phyloP scores from a whole-genome alignment of 345 rosid species.

The Pelargonium nanum region DNA sequence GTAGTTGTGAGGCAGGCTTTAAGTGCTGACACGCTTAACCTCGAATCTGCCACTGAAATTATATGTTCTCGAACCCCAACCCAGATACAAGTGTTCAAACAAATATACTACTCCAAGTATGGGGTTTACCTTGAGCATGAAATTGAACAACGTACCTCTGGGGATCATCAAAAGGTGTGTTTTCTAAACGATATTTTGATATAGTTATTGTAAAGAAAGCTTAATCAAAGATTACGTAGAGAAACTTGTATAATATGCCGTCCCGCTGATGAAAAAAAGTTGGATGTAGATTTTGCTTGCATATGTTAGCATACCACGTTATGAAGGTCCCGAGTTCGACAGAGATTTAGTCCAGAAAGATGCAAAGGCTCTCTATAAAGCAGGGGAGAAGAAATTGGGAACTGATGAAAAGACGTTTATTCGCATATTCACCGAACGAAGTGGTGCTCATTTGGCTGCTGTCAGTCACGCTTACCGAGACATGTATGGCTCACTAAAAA shows the following conservation, averaged over 20 bases:
- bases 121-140: conserved; percentile 42
- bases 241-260: no score
- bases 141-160: conserved; percentile 24
- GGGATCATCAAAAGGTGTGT: conserved; percentile 44
- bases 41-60: conserved; percentile 43
- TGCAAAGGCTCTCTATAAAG: conserved; percentile 51
- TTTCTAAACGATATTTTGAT: conserved; percentile 2
- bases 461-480: conserved; percentile 29
- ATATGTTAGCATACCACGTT: conserved; percentile 31
- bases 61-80: conserved; percentile 58
- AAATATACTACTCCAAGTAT: conserved; percentile 37
- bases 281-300: conserved; percentile 47
- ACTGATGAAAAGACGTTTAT: conserved; percentile 68
- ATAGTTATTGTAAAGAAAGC: not conserved
- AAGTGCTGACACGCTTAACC: not conserved
- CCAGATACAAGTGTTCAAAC: conserved; percentile 52
- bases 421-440: conserved; percentile 40
- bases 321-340: conserved; percentile 46
- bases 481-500: conserved; percentile 43
- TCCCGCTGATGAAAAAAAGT: no score
- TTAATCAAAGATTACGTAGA: not conserved
- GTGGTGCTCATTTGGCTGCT: conserved; percentile 51
- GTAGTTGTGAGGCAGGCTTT: conserved; percentile 29
- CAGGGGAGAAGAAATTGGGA: conserved; percentile 56
- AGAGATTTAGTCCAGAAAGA: conserved; percentile 28